Evolutionary conservation across 2,329 filamentous ascomycete genomes (phyloP).

Genomic region (Acephala macrosclerotiorum): DNA sequence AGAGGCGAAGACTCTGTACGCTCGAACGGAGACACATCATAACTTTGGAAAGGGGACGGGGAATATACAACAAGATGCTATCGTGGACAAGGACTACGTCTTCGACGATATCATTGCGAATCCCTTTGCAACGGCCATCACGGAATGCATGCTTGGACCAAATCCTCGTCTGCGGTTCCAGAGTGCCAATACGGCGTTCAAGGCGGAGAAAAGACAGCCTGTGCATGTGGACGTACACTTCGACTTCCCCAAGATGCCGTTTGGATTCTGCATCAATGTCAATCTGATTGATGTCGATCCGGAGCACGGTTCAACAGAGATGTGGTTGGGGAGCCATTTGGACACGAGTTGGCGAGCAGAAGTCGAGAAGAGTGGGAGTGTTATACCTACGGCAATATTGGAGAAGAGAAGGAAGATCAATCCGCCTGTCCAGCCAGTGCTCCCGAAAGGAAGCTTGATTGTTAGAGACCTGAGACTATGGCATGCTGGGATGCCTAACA

Average conservation of each 20-base stretch:
- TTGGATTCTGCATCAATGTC: constrained; percentile 55
- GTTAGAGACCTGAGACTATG: constrained; percentile 65
- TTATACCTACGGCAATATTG: constrained; percentile 43
- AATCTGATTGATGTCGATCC: constrained; percentile 53
- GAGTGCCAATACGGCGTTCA: constrained; percentile 50
- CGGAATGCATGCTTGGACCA: constrained; percentile 49
- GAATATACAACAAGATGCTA: constrained; percentile 39
- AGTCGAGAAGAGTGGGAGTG: constrained; percentile 21
- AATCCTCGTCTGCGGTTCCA: constrained; percentile 47
- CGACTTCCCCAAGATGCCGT: constrained; percentile 56
- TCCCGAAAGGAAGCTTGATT: constrained; percentile 61
- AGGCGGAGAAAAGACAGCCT: constrained; percentile 48
- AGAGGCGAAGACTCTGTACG: constrained; percentile 45
- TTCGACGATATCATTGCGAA: constrained; percentile 44
- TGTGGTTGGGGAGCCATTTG: constrained; percentile 58
- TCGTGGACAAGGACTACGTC: constrained; percentile 36
- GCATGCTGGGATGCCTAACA: constrained; percentile 69
- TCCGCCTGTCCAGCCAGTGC: constrained; percentile 55
- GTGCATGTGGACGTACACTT: constrained; percentile 53
- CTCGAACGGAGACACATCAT: constrained; percentile 23
- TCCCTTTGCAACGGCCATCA: constrained; percentile 47
- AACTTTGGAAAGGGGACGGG: constrained; percentile 38
- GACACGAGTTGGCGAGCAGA: constrained; percentile 40
- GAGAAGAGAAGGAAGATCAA: constrained; percentile 45
- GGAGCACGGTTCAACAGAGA: constrained; percentile 56